Base-by-base conservation (phyloP, 1,284 basidiomycete genomes). In the Cystobasidium sp. region DNA sequence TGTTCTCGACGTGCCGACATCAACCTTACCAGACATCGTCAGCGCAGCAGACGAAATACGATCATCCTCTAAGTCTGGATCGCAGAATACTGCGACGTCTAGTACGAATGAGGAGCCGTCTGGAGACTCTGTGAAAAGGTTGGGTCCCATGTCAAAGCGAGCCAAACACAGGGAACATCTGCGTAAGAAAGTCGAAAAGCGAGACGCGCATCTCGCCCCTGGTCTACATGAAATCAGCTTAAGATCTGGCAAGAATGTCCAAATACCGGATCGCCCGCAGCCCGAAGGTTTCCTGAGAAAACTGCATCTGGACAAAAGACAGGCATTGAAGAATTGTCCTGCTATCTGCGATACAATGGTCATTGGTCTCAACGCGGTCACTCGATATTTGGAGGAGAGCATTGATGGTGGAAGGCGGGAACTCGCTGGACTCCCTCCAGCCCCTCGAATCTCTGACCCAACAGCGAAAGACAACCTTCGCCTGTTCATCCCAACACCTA, bases 321-420 rank as follows among this genome's bases (percentile, higher is more conserved):
- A 56, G n/a, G 70, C 63, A 8, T 1, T 47, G 41, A 24, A 37
- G 18, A 62, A n/a, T 14, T 49, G 70, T 4, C 87, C 88, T 2
- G 76, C 81, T 9, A 81, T 88, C 31, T 81, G 88, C 14, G 77
- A 84, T 12, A 86, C 90, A 80, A 77, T 91, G 52, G 83, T 86
- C 0, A 81, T 90, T 55, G 93, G 93, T 12, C 89, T 94, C 77
- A 95, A 94, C 79, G 85, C 88, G 79, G 90, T 93, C 8, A 91
- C 92, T 24, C 91, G 88, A 81, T 84, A 84, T 20, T 84, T 95
- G 12, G 93, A 95, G 82, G 77, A 75, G 3, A 87, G 90, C 76
- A 84, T 87, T 22, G 78, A 79, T n/a, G 78, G 81, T 24, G 77
- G 83, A 41, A 83, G 86, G 63, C 77, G 77, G 78, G 78, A 65